Percentiles rank a stretch among this genome's conserved stretches.
These are phyloP conservation scores for Glycine soja DNA, from an alignment of 306 rosid genomes.

Conservation along the genomic window DNA sequence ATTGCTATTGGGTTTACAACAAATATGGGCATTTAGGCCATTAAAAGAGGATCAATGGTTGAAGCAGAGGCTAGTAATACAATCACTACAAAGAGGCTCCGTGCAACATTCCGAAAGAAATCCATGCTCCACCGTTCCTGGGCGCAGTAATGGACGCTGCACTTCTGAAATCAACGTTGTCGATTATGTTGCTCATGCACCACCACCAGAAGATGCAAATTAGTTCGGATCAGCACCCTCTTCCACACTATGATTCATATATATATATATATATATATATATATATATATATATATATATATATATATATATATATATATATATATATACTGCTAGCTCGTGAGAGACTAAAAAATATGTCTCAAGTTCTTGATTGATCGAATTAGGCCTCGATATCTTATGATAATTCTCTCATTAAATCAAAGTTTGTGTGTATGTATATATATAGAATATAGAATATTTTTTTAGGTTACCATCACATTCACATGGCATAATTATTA, in stretches of 20 bases:
- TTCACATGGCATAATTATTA: too few species aligned
- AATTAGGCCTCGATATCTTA: neutral
- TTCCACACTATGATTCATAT: too few species aligned
- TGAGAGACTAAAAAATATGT: neutral
- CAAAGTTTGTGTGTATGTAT: neutral
- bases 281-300: too few species aligned
- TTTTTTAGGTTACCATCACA: too few species aligned
- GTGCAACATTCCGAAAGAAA: conserved; percentile 29
- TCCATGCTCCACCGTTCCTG: conserved; percentile 53
- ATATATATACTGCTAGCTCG: neutral
- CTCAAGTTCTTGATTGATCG: neutral
- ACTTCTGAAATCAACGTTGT: conserved; percentile 1
- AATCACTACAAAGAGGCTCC: conserved; percentile 49
- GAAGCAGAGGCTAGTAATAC: neutral
- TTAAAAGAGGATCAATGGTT: conserved; percentile 34
- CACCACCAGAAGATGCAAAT: neutral
- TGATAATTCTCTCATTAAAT: neutral
- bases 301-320: too few species aligned
- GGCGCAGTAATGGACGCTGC: conserved; percentile 46
- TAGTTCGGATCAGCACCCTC: neutral
- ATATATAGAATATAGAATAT: neutral
- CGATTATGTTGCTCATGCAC: conserved; percentile 2
- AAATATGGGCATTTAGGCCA: conserved; percentile 42
- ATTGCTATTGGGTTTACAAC: conserved; percentile 26
- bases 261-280: neutral